These are phyloP conservation scores for Debaryomyces nepalensis DNA, from an alignment of 1,139 yeast species.

Conservation along the genomic window DNA sequence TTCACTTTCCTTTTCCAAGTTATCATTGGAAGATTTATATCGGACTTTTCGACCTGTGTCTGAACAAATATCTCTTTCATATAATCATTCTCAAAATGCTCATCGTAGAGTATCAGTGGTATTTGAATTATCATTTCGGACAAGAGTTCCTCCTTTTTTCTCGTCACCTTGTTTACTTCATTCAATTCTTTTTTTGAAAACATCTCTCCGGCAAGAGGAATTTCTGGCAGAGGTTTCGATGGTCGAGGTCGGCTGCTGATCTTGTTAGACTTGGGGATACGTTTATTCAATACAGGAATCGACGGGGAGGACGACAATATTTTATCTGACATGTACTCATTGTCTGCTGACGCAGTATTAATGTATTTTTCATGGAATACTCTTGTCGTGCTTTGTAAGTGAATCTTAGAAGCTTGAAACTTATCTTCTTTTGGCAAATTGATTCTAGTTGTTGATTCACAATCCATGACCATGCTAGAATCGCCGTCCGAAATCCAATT, in stretches of 20 bases:
- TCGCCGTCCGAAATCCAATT: constrained; percentile 34
- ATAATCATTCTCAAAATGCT: constrained; percentile 19
- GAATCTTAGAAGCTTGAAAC: no score
- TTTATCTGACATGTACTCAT: constrained; percentile 16
- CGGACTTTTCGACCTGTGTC: constrained; percentile 16
- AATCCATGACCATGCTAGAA: neutral
- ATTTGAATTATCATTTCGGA: constrained; percentile 53
- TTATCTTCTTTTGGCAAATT: neutral
- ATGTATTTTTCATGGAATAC: no score
- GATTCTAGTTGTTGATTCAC: neutral
- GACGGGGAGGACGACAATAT: constrained; percentile 11
- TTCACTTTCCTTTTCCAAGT: constrained; percentile 41
- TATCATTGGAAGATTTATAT: constrained; percentile 31
- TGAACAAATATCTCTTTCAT: constrained; percentile 19
- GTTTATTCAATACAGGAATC: neutral
- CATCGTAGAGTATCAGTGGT: constrained; percentile 17
- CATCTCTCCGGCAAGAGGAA: constrained; percentile 12
- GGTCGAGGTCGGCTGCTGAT: neutral
- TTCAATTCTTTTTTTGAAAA: constrained; percentile 41
- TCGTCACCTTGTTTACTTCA: constrained; percentile 52
- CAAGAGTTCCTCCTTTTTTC: constrained; percentile 55
- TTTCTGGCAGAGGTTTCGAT: constrained; percentile 14
- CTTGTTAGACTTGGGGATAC: neutral
- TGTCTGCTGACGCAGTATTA: no score
- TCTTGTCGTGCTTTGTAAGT: no score